Base-by-base conservation (phyloP, 305 asterid species). In the Plantago lanceolata region DNA sequence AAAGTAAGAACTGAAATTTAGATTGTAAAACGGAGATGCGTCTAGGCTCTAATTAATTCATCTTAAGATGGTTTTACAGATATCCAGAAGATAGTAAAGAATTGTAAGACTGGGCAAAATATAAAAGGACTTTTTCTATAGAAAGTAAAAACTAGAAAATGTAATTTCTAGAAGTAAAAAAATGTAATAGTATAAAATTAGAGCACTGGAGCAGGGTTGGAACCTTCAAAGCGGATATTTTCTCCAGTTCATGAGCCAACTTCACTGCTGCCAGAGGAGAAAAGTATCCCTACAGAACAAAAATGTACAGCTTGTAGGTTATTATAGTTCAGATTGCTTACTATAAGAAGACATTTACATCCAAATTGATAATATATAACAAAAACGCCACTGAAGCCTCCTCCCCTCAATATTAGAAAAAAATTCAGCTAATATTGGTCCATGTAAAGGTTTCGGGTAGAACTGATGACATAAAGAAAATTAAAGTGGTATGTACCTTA, bases 191-290 rank as follows among this genome's bases (percentile, higher is more conserved):
- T 24, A 24, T 40, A 11, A 40, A 8, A 40, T 40, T 40, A 40
- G 45, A 40, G 11, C 2, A 9, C 15, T 40, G 45, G 11, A 40
- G 45, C 45, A 40, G 3, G 11, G 15, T 71, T 64, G 40, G 75
- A 66, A 92, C 98, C 98, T 89, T 92, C 68, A 89, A 75, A 54
- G 89, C 74, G 35, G 74, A 71, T 69, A 92, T 87, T 73, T 90
- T 89, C 81, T 78, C 90, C 77, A 92, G 82, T 74, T 92, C 95
- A 54, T 73, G 79, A 47, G 90, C 85, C 79, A 92, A 71, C 78
- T 85, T 92, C 77, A 92, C 81, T 15, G 80, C 69, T 47, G 67
- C n/a, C 69, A 92, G 66, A 73, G 98, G 98, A 76, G 78, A 76
- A 76, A 66, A 76, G 69, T 70, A 70, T 55, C 79, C 95, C 97